Evolutionary conservation across 441 rosid species (phyloP), one percentile per base, ranked within the genome.

Genomic region (Breynia disticha): DNA sequence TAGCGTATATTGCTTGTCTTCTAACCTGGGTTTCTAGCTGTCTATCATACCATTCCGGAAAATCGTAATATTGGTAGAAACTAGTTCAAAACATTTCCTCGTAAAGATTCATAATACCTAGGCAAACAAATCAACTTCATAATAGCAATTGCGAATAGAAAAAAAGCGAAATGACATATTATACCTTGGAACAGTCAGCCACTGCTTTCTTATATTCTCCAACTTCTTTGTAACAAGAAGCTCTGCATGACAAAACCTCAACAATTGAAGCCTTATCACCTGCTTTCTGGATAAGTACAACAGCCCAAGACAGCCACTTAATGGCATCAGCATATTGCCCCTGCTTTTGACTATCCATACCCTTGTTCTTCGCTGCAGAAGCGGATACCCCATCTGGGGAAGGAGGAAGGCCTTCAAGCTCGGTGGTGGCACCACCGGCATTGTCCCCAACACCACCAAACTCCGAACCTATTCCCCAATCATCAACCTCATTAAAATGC

Each of bases 131-230:
- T 16, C 8, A 19, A n/a, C 39, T 10, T 14, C 16, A 11, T 32
- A 24, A 21, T 4, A 11, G 14, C n/a, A 50, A 28, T 32, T 7
- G 37, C 18, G 0, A 37, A 56, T 46, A 0, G 7, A 48, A 17
- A n/a, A 50, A 41, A 45, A 51, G 12, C 38, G 56, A 57, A n/a
- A n/a, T n/a, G 21, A 28, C 16, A 50, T 15, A 35, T 39, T 24
- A 63, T 82, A 85, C 96, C 98, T 80, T 82, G 18, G 95, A 73
- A 67, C 96, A 91, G 68, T 87, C 98, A 16, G 91, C 83, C 41
- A 91, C 98, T 17, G 98, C 98, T 75, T 91, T 86, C 77, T 91
- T 91, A 71, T 91, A 85, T 70, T 91, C 96, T 54, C 98, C 98
- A 50, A 87, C 98, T 76, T 91, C 98, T 75, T 87, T 91, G 74